Evolutionary conservation across 768 basidiomycete species (phyloP).

Genomic region (Tricholomella constricta): DNA sequence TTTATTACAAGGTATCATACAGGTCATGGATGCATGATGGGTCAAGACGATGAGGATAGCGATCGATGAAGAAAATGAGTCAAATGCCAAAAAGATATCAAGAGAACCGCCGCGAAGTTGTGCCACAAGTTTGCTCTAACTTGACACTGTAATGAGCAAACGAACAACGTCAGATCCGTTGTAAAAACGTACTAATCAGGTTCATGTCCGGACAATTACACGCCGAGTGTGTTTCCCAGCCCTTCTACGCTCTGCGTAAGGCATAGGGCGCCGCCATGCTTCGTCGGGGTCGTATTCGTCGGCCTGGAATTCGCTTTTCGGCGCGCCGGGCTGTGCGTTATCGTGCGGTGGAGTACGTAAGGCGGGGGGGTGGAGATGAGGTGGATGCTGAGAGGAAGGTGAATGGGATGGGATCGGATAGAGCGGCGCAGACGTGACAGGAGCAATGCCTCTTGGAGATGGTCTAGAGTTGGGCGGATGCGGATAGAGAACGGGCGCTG

Average conservation of each 20-base stretch:
- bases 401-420: conserved; percentile 35
- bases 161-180: neutral
- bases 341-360: conserved; percentile 53
- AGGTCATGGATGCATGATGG: conserved; percentile 1
- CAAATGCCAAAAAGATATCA: conserved; percentile 15
- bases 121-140: conserved; percentile 9
- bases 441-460: conserved; percentile 30
- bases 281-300: conserved; percentile 69
- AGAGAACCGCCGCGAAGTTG: conserved; percentile 9
- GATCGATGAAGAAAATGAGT: conserved; percentile 13
- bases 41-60: conserved; percentile 14
- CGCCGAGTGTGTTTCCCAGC: conserved; percentile 82
- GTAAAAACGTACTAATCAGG: conserved; percentile 20
- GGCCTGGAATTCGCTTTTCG: conserved; percentile 38
- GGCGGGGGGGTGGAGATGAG: conserved; percentile 37
- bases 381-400: conserved; percentile 27
- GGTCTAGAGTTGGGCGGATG: conserved; percentile 36
- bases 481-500: conserved; percentile 34
- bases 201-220: conserved; percentile 63
- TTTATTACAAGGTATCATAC: neutral
- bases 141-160: conserved; percentile 7
- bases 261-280: conserved; percentile 71
- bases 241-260: conserved; percentile 70
- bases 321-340: conserved; percentile 32
- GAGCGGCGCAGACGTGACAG: conserved; percentile 35